phyloP scores from a whole-genome alignment of 208 protist genomes.

The Blechomonas ayalai region DNA sequence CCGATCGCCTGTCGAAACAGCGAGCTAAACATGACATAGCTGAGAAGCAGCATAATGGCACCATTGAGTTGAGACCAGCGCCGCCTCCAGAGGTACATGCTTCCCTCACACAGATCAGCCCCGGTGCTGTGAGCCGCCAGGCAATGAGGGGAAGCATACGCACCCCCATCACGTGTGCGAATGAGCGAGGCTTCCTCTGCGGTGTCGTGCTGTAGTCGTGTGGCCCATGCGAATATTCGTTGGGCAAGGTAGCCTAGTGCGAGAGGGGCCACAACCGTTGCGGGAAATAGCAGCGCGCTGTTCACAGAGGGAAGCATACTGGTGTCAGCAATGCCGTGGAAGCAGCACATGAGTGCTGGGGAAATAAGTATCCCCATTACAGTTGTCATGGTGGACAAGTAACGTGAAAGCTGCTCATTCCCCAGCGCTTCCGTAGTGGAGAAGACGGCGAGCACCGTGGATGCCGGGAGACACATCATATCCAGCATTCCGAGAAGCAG shows the following conservation, averaged over 20 bases:
- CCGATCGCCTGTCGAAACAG: conserved; percentile 10
- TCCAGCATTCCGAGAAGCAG: conserved; percentile 15
- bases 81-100: conserved; percentile 12
- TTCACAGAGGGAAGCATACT: conserved; percentile 1
- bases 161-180: conserved; percentile 4
- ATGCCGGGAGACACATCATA: conserved; percentile 14
- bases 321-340: conserved; percentile 4
- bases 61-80: conserved; percentile 10
- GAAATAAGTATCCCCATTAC: conserved; percentile 12
- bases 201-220: no score
- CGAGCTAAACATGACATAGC: conserved; percentile 20
- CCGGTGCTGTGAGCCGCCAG: conserved; percentile 6
- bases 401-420: conserved; percentile 12
- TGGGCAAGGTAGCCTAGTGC: conserved; percentile 9
- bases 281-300: conserved; percentile 8
- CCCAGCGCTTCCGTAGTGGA: conserved; percentile 10
- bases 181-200: no score
- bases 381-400: conserved; percentile 9
- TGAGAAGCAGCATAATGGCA: conserved; percentile 13
- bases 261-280: conserved; percentile 10
- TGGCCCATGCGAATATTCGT: conserved; percentile 4
- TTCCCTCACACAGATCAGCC: conserved; percentile 13
- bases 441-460: conserved; percentile 9
- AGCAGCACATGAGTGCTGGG: conserved; percentile 9
- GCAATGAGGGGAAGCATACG: not conserved